Evolutionary conservation across 179 eudicot genomes (phyloP).

Genomic region (Vitellaria paradoxa): DNA sequence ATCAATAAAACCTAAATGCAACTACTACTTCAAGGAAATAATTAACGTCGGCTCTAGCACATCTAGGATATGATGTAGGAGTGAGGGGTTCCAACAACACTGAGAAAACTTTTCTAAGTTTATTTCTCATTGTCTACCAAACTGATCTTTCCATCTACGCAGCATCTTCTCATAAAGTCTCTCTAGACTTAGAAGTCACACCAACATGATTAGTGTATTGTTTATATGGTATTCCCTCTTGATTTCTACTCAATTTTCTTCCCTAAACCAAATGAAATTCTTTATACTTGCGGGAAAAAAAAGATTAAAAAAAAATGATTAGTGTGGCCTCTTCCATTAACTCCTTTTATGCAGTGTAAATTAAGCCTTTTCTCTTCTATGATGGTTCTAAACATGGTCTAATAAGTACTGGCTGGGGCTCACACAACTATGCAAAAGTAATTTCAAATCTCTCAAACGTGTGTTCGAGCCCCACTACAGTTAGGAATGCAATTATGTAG

Average conservation of each 20-base stretch:
- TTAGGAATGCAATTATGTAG: background rate
- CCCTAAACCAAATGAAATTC: too few species aligned
- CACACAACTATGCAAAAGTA: background rate
- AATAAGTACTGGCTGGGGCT: slow-evolving; percentile 7
- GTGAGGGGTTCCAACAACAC: too few species aligned
- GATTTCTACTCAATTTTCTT: too few species aligned
- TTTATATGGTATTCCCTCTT: too few species aligned
- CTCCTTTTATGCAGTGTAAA: slow-evolving; percentile 10
- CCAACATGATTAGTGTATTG: slow-evolving; percentile 9
- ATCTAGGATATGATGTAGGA: too few species aligned
- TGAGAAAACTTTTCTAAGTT: background rate
- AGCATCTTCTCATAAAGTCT: background rate
- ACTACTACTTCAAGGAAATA: too few species aligned
- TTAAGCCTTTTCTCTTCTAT: background rate
- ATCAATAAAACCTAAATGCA: too few species aligned
- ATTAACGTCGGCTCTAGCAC: too few species aligned
- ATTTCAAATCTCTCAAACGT: background rate
- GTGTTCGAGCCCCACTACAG: background rate
- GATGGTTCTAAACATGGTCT: slow-evolving; percentile 14
- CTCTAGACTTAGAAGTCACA: slow-evolving; percentile 6
- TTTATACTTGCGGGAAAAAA: too few species aligned
- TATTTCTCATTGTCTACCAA: background rate
- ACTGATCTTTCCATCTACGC: background rate
- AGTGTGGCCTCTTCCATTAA: background rate
- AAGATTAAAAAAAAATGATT: too few species aligned